These are phyloP conservation scores for Cladosporium phlei DNA, from an alignment of 2,329 filamentous ascomycete genomes.

Conservation along the genomic window DNA sequence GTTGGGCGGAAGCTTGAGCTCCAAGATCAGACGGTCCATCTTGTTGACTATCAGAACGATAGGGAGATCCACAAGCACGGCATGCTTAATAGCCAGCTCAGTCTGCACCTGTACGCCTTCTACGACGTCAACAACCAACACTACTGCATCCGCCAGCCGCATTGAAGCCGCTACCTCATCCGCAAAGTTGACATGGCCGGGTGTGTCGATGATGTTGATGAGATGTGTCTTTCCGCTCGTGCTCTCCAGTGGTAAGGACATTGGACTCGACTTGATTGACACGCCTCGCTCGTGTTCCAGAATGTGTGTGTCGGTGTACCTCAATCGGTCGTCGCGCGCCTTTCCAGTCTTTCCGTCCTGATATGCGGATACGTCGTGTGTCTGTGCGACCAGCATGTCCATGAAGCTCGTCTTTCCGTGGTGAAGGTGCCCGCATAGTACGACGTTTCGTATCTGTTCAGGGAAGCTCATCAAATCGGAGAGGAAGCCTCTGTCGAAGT, in stretches of 20 bases:
- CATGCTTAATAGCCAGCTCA: slow-evolving; percentile 95
- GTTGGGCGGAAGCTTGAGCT: slow-evolving; percentile 86
- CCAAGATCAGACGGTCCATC: slow-evolving; percentile 89
- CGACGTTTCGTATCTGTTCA: slow-evolving; percentile 88
- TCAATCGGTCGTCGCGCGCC: slow-evolving; percentile 79
- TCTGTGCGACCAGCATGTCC: slow-evolving; percentile 96
- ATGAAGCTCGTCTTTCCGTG: slow-evolving; percentile 98
- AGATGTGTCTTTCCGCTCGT: slow-evolving; percentile 93
- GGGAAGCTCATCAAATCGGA: slow-evolving; percentile 94
- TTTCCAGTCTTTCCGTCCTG: slow-evolving; percentile 76
- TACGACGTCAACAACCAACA: slow-evolving; percentile 90
- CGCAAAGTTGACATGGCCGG: slow-evolving; percentile 96
- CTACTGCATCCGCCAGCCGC: slow-evolving; percentile 83
- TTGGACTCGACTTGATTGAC: slow-evolving; percentile 88
- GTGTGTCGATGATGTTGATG: slow-evolving; percentile 91
- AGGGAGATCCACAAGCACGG: slow-evolving; percentile 82
- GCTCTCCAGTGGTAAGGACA: slow-evolving; percentile 84
- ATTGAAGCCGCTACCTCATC: slow-evolving; percentile 90
- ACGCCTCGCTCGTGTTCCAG: slow-evolving; percentile 84
- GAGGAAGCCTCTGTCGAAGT: slow-evolving; percentile 88
- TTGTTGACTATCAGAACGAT: slow-evolving; percentile 93
- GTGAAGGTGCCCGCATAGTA: slow-evolving; percentile 86
- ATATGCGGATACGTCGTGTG: slow-evolving; percentile 76
- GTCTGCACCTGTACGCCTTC: slow-evolving; percentile 99
- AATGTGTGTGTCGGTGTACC: slow-evolving; percentile 90